Conservation (phyloP, 352 stramenopile genomes). For the Phytophthora parvispora region DNA sequence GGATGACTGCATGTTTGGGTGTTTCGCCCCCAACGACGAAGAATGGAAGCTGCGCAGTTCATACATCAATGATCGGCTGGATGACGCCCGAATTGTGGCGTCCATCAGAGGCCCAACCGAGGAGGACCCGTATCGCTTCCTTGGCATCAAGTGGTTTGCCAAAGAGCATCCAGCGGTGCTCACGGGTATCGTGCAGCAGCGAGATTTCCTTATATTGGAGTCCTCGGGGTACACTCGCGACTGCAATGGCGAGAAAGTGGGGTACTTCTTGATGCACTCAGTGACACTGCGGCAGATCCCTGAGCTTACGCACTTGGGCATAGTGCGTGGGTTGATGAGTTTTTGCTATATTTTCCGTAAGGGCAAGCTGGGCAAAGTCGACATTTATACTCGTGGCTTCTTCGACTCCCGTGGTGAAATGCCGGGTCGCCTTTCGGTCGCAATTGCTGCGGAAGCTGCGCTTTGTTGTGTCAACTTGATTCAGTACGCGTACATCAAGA, state of each 20-base stretch:
- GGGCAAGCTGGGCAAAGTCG: constrained; percentile 20
- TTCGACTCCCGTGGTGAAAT: constrained; percentile 53
- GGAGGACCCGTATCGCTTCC: constrained; percentile 54
- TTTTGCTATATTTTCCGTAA: constrained; percentile 61
- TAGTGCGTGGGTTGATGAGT: constrained; percentile 53
- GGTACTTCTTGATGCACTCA: constrained; percentile 67
- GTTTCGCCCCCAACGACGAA: constrained; percentile 46
- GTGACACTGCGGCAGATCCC: constrained; percentile 39
- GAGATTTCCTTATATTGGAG: constrained; percentile 63
- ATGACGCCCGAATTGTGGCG: constrained; percentile 51
- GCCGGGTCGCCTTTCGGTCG: constrained; percentile 46
- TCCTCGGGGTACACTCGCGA: constrained; percentile 46
- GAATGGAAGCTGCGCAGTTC: constrained; percentile 51
- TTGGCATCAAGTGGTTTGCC: constrained; percentile 69
- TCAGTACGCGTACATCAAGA: constrained; percentile 61
- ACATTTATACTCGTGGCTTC: constrained; percentile 62
- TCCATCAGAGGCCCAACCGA: constrained; percentile 36
- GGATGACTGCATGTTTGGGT: constrained; percentile 58
- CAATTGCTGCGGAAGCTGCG: constrained; percentile 52
- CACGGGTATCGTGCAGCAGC: constrained; percentile 47
- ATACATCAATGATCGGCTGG: constrained; percentile 55
- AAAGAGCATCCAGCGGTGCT: constrained; percentile 52
- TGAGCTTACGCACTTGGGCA: constrained; percentile 43
- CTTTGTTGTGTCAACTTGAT: constrained; percentile 40
- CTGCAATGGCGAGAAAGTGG: constrained; percentile 40